Evolutionary conservation across 2,329 filamentous ascomycete genomes (phyloP).

Genomic region (Cercospora citrullina): DNA sequence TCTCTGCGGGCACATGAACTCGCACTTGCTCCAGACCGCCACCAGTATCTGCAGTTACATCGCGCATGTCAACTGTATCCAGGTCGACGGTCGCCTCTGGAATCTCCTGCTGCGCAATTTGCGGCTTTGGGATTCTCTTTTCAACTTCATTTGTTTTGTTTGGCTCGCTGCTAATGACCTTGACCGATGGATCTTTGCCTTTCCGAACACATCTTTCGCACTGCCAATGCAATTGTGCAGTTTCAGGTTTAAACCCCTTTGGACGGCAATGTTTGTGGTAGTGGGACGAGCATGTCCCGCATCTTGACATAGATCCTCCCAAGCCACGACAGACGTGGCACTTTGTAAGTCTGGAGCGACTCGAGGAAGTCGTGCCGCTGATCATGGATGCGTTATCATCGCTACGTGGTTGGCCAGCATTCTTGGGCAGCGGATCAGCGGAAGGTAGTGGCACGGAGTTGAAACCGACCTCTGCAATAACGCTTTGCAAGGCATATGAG

Average conservation of each 20-base stretch:
- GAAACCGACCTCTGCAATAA: not conserved
- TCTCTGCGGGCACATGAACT: not conserved
- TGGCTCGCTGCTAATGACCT: not conserved
- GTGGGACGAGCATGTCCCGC: conserved; percentile 37
- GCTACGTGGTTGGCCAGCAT: not conserved
- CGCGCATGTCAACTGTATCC: not conserved
- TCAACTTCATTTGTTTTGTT: not conserved
- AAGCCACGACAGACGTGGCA: conserved; percentile 39
- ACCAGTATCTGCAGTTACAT: not conserved
- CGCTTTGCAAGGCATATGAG: not conserved
- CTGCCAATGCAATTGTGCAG: conserved; percentile 29
- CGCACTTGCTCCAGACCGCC: not conserved
- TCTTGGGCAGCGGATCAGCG: not conserved
- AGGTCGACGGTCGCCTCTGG: not conserved
- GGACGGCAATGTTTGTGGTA: conserved; percentile 36
- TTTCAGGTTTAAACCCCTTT: not conserved
- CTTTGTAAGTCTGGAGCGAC: conserved; percentile 16
- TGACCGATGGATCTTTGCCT: not conserved
- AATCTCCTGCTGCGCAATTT: not conserved
- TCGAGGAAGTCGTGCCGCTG: conserved; percentile 26
- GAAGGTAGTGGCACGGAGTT: not conserved
- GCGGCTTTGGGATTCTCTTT: not conserved
- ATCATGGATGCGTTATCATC: conserved; percentile 26
- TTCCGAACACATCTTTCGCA: conserved; percentile 33
- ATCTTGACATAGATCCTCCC: conserved; percentile 37